Conservation (phyloP, 2,329 filamentous ascomycete genomes). For the Huntiella moniliformis region DNA sequence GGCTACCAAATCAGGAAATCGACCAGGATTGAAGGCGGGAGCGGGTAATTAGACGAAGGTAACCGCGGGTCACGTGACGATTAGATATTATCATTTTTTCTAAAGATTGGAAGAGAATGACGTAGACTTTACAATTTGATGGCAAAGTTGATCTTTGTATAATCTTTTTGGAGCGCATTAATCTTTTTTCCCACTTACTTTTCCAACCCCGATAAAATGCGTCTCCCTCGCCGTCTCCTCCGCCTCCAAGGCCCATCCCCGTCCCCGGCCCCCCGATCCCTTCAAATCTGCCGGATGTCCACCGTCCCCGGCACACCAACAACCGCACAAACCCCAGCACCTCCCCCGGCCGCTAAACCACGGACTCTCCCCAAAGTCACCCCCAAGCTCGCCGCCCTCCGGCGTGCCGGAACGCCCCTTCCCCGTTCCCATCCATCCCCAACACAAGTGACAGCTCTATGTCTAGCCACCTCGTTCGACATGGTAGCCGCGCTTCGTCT, state of each 20-base stretch:
- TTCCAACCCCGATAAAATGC: not conserved
- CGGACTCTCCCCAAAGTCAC: not conserved
- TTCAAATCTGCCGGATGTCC: not conserved
- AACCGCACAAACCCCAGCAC: not conserved
- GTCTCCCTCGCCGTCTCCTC: not conserved
- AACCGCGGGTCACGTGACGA: constrained; percentile 7
- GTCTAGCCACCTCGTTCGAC: constrained; percentile 44
- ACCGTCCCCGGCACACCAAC: not conserved
- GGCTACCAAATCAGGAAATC: constrained; percentile 1
- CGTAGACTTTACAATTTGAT: too few relatives aligned
- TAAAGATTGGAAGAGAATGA: too few relatives aligned
- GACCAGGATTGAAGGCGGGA: too few relatives aligned
- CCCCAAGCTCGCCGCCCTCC: constrained; percentile 8
- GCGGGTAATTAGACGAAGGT: constrained; percentile 5
- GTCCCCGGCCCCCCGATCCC: not conserved
- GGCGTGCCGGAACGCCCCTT: constrained; percentile 6
- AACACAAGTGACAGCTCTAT: constrained; percentile 34
- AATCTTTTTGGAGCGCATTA: not conserved
- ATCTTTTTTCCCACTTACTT: not conserved
- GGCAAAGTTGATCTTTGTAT: not conserved
- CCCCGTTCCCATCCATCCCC: not conserved
- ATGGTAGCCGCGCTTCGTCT: constrained; percentile 42
- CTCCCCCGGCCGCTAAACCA: not conserved
- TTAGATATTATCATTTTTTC: constrained; percentile 1
- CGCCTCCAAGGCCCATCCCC: not conserved